Base-by-base conservation (phyloP, 768 basidiomycete genomes). In the Lactifluus volemus region DNA sequence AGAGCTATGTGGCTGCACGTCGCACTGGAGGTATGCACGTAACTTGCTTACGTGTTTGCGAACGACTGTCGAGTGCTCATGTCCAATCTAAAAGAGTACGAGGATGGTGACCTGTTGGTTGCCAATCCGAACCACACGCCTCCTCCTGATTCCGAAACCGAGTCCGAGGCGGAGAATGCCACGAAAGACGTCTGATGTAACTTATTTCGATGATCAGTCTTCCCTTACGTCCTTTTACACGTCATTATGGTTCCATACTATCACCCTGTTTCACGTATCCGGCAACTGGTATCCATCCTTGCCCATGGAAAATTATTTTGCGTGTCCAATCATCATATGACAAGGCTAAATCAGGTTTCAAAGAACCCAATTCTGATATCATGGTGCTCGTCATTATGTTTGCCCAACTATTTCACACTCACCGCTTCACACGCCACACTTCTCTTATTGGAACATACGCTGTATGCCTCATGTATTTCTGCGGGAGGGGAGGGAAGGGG, bases 1-100 rank as follows among this genome's bases (percentile, higher is more conserved):
- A 73, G 19, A 80, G 74, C 55, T 91, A 85, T 70, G 73, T 76
- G 36, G 79, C 81, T 60, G 82, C 84, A 1, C 73, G 88, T 57
- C 73, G 75, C 54, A 69, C 74, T 4, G 76, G 78, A 75, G 81
- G 86, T 83, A 39, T 38, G 72, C 67, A 41, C n/a, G 41, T 32
- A 49, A 44, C 47, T 4, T 63, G 51, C 34, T 38, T 15, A 49
- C 38, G n/a, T 38, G n/a, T 3, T 38, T 15, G 36, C 21, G 9
- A 34, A 17, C 30, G n/a, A 38, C 5, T 41, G 2, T 30, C 53
- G 7, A 44, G 7, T 10, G 12, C 32, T 39, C 36, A 6, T 44
- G 4, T 10, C 38, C 25, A 25, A 25, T 25, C 25, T 2, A 58
- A 53, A 55, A 12, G 53, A 55, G 8, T 14, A 10, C 15, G 48